phyloP scores from a whole-genome alignment of 176 grass and related monocot species.

The Carex myosuroides region DNA sequence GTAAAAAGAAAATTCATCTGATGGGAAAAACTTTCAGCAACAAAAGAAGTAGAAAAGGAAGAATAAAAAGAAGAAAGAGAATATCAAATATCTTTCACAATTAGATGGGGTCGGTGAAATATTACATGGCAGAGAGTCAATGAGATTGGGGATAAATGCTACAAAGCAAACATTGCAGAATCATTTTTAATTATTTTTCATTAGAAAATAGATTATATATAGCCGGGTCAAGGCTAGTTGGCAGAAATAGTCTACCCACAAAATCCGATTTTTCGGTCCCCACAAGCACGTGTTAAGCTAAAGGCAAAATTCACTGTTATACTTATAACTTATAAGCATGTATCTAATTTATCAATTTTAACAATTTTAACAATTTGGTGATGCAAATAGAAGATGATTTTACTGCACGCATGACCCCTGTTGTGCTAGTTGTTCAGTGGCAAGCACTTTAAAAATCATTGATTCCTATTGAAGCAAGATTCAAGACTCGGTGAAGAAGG shows the following conservation, averaged over 20 bases:
- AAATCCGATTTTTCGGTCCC: neutral
- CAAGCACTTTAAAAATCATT: too few relatives aligned
- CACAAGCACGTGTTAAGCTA: neutral
- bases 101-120: neutral
- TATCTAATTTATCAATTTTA: neutral
- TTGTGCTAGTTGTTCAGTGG: too few relatives aligned
- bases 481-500: neutral
- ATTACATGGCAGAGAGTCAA: neutral
- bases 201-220: neutral
- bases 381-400: too few relatives aligned
- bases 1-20: neutral
- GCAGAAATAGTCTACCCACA: conserved; percentile 2
- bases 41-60: neutral
- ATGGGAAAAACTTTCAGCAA: neutral
- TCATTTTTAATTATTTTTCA: neutral
- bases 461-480: neutral
- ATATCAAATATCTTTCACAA: neutral
- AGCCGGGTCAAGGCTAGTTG: neutral
- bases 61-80: too few relatives aligned
- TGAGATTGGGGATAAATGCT: neutral
- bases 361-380: too few relatives aligned
- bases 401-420: too few relatives aligned
- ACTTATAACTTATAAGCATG: neutral
- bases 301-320: neutral
- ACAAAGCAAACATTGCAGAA: neutral